These are phyloP conservation scores for Vigna unguiculata DNA, from an alignment of 306 rosid genomes.

Conservation along the genomic window DNA sequence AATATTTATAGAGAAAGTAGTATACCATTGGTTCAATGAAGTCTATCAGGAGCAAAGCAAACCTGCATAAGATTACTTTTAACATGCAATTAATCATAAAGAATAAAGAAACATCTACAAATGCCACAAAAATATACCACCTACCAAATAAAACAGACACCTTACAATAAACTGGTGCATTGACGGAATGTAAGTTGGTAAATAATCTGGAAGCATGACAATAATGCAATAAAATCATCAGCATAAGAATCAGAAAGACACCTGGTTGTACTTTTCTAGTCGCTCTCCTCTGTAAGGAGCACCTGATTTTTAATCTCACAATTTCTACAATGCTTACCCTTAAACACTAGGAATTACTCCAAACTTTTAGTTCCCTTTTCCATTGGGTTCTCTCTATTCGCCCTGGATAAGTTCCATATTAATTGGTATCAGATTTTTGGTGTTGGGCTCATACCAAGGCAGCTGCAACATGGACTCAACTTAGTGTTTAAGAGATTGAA, in stretches of 20 bases:
- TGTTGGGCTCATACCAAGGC: no score
- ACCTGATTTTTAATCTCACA: slow-evolving; percentile 59
- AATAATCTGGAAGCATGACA: slow-evolving; percentile 27
- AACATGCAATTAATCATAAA: neutral
- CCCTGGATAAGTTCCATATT: no score
- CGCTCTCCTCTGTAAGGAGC: slow-evolving; percentile 99
- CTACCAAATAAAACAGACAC: neutral
- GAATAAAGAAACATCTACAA: neutral
- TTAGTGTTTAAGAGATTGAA: no score
- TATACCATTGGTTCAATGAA: neutral
- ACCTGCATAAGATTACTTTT: neutral
- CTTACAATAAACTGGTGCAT: slow-evolving; percentile 1
- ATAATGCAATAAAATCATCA: slow-evolving; percentile 36
- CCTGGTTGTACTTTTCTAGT: slow-evolving; percentile 95
- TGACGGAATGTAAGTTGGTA: neutral
- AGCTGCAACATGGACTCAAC: no score
- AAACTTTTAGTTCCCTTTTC: no score
- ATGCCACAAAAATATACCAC: slow-evolving; percentile 2
- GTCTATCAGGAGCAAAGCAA: neutral
- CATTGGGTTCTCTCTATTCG: no score
- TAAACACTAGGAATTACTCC: no score
- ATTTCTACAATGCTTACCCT: no score
- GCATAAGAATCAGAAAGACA: slow-evolving; percentile 46
- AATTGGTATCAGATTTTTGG: no score
- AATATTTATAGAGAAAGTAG: neutral